These are phyloP conservation scores for Trichosporon sp. DNA, from an alignment of 1,284 basidiomycete species.

Conservation along the genomic window DNA sequence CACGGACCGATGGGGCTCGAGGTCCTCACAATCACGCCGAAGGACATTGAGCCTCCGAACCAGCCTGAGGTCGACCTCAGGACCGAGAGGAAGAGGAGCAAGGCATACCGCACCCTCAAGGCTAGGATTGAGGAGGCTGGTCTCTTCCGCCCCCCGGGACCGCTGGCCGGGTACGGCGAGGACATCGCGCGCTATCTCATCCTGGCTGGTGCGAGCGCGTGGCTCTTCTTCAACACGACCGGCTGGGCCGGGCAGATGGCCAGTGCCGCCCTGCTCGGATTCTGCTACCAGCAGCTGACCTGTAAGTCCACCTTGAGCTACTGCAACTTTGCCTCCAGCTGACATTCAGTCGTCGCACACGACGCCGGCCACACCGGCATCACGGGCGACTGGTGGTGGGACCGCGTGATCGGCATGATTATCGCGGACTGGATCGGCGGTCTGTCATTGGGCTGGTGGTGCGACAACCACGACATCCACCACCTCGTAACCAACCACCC, in stretches of 20 bases:
- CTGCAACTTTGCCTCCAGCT: background rate
- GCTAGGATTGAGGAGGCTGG: slow-evolving; percentile 74
- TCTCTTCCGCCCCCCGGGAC: slow-evolving; percentile 78
- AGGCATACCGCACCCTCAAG: slow-evolving; percentile 80
- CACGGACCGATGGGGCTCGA: background rate
- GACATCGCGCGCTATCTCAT: slow-evolving; percentile 66
- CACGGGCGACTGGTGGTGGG: slow-evolving; percentile 80
- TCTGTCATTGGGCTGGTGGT: slow-evolving; percentile 96
- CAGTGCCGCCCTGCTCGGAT: slow-evolving; percentile 76
- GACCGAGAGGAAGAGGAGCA: slow-evolving; percentile 70
- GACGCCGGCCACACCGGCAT: slow-evolving; percentile 95
- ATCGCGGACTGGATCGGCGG: slow-evolving; percentile 79
- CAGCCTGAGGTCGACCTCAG: slow-evolving; percentile 63
- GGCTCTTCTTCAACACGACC: slow-evolving; percentile 41
- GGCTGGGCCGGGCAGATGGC: slow-evolving; percentile 62
- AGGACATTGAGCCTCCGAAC: slow-evolving; percentile 46
- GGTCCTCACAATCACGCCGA: slow-evolving; percentile 37
- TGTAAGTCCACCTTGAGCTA: slow-evolving; percentile 41
- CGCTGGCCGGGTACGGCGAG: slow-evolving; percentile 80
- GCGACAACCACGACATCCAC: slow-evolving; percentile 95
- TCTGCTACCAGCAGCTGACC: slow-evolving; percentile 92
- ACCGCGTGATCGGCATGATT: slow-evolving; percentile 78
- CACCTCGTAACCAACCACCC: slow-evolving; percentile 97
- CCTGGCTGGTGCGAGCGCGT: slow-evolving; percentile 28
- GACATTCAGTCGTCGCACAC: slow-evolving; percentile 70